These are phyloP conservation scores for Yamadazyma taylorii DNA, from an alignment of 1,139 yeast species.

Conservation along the genomic window DNA sequence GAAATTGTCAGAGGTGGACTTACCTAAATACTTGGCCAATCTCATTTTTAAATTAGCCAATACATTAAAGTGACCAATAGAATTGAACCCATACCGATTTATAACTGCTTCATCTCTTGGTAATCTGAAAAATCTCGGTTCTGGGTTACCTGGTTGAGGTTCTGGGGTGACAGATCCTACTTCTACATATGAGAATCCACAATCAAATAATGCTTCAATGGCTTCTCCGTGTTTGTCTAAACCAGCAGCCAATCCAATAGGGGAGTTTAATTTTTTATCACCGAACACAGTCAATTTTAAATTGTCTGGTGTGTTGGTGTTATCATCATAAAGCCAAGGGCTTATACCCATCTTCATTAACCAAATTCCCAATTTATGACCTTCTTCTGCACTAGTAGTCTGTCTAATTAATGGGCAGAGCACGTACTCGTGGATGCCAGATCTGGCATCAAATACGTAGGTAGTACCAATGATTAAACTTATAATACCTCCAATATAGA, in stretches of 20 bases:
- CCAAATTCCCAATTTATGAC: slow-evolving; percentile 75
- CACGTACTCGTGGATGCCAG: slow-evolving; percentile 79
- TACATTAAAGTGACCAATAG: slow-evolving; percentile 81
- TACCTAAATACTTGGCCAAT: slow-evolving; percentile 44
- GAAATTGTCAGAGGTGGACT: no score
- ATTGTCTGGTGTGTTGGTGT: slow-evolving; percentile 31
- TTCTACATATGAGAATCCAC: slow-evolving; percentile 89
- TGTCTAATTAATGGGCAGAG: slow-evolving; percentile 73
- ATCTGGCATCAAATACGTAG: slow-evolving; percentile 71
- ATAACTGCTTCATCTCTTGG: slow-evolving; percentile 87
- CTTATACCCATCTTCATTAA: slow-evolving; percentile 67
- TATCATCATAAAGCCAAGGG: slow-evolving; percentile 59
- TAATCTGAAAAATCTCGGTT: slow-evolving; percentile 85
- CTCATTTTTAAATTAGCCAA: slow-evolving; percentile 64
- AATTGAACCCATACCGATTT: slow-evolving; percentile 92
- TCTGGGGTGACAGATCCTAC: slow-evolving; percentile 91
- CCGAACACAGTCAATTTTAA: slow-evolving; percentile 68
- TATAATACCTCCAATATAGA: slow-evolving; percentile 24
- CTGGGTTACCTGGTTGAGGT: slow-evolving; percentile 92
- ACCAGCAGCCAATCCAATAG: slow-evolving; percentile 95
- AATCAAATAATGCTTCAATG: slow-evolving; percentile 73
- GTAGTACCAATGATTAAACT: slow-evolving; percentile 29
- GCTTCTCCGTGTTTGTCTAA: slow-evolving; percentile 93
- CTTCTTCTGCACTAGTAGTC: slow-evolving; percentile 78
- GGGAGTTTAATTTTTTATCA: slow-evolving; percentile 56